Conservation (phyloP, 2,329 filamentous ascomycete genomes). For the Chrysoporthe deuterocubensis region DNA sequence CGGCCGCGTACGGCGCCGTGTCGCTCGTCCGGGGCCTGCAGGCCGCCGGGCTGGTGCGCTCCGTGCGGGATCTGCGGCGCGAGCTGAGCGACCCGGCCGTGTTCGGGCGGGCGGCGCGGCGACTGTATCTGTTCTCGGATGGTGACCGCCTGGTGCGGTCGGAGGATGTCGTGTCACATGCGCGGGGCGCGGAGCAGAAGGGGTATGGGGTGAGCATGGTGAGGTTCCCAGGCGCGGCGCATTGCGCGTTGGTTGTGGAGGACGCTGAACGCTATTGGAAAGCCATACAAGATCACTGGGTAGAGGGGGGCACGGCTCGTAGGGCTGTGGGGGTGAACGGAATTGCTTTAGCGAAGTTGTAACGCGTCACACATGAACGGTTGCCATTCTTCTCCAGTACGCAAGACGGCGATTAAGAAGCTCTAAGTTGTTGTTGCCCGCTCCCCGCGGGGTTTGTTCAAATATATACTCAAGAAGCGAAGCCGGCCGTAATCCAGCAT, state of each 20-base stretch:
- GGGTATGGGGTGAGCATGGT: too few relatives aligned
- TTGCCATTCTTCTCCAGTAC: background rate
- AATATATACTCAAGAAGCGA: conserved; percentile 20
- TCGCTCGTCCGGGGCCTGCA: background rate
- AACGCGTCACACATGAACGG: background rate
- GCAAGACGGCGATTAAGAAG: background rate
- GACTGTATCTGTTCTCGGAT: background rate
- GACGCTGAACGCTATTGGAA: too few relatives aligned
- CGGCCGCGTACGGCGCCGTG: background rate
- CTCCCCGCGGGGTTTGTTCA: background rate
- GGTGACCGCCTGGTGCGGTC: background rate
- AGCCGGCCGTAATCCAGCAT: background rate
- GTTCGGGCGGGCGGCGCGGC: background rate
- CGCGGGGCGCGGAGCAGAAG: background rate
- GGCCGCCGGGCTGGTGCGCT: background rate
- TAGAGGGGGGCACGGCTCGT: too few relatives aligned
- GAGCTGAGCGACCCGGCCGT: background rate
- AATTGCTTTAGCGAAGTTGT: too few relatives aligned
- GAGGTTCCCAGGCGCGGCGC: too few relatives aligned
- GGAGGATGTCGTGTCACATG: background rate
- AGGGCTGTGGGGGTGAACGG: too few relatives aligned
- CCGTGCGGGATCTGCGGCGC: background rate
- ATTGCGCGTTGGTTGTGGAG: too few relatives aligned
- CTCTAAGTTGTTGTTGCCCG: background rate
- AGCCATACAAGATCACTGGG: too few relatives aligned